Evolutionary conservation across 2,329 filamentous ascomycete genomes (phyloP), one percentile per base, ranked within the genome.

Genomic region (Mariannaea elegans): DNA sequence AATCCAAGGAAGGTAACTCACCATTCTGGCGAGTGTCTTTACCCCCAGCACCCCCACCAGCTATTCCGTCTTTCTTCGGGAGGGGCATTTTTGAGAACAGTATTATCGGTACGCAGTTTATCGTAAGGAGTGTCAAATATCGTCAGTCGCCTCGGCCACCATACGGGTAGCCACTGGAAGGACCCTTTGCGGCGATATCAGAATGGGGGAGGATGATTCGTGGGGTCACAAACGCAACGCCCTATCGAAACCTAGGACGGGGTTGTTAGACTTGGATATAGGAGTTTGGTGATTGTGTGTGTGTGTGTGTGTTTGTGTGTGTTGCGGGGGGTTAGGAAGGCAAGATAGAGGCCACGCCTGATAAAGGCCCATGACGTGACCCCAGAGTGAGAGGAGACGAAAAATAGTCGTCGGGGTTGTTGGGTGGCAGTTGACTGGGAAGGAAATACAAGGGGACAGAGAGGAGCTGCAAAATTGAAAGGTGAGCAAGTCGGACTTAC

Each of bases 11-110:
- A 47, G 19, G 42, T n/a, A 42, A 71, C 69, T 48, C 63, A 79
- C 78, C 77, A 57, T 79, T 80, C 47, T 77, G 77, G 31, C 73
- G 73, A 54, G 70, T 65, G 36, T 73, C 70, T 32, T 75, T 76
- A 34, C 67, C 65, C 29, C 68, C 70, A 65, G 62, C 65, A 50
- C 72, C 72, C 52, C 71, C 72, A 51, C 71, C 69, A 48, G 71
- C 62, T 62, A 70, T 65, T 63, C 71, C 72, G 59, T 80, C 77
- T 67, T 78, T 79, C 72, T 78, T 79, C 18, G 75, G 70, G 48
- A 69, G 66, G 55, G 77, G 73, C 77, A 79, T 79, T 18, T n/a
- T 70, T 72, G 62, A 24, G 27, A 63, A 65, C 55, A 39, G 58
- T 67, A 55, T 56, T 51, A 62, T 66, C 62, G 65, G 54, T 56